Percentiles rank a stretch among this genome's conserved stretches.
Evolutionary conservation across 2,329 filamentous ascomycete species (phyloP).

Genomic region (Dactylellina cionopaga): DNA sequence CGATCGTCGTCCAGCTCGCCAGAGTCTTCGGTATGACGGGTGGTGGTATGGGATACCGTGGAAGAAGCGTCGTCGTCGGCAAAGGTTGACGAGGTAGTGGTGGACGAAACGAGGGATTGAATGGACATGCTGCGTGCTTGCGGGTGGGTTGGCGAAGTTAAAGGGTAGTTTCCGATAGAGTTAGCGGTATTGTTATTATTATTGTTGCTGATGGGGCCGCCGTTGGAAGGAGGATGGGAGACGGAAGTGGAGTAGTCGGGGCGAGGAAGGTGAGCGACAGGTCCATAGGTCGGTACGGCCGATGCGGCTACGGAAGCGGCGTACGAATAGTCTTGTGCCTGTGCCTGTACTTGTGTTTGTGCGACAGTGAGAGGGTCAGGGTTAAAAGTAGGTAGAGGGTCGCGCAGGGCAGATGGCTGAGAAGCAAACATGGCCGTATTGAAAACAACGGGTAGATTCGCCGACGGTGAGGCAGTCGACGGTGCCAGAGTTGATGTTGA

Average conservation of each 20-base stretch:
- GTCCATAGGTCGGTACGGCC: constrained; percentile 12
- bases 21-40: constrained; percentile 48
- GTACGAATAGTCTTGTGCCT: constrained; percentile 23
- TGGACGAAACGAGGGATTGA: constrained; percentile 45
- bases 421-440: constrained; percentile 46
- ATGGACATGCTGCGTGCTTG: constrained; percentile 51
- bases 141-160: constrained; percentile 2
- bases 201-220: not conserved
- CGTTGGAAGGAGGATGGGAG: not conserved
- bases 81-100: constrained; percentile 35
- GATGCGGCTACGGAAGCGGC: constrained; percentile 25
- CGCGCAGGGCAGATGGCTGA: constrained; percentile 10
- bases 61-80: constrained; percentile 50
- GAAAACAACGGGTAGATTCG: constrained; percentile 10
- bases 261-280: not conserved
- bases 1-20: constrained; percentile 27
- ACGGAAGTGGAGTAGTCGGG: not conserved
- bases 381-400: constrained; percentile 9
- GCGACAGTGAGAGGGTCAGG: constrained; percentile 6
- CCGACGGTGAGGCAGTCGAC: not conserved
- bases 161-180: constrained; percentile 3
- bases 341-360: constrained; percentile 30
- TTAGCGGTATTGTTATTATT: not conserved
- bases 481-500: not conserved
- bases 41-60: constrained; percentile 43